phyloP scores from a whole-genome alignment of 768 basidiomycete species.

The Hypsizygus marmoreus region DNA sequence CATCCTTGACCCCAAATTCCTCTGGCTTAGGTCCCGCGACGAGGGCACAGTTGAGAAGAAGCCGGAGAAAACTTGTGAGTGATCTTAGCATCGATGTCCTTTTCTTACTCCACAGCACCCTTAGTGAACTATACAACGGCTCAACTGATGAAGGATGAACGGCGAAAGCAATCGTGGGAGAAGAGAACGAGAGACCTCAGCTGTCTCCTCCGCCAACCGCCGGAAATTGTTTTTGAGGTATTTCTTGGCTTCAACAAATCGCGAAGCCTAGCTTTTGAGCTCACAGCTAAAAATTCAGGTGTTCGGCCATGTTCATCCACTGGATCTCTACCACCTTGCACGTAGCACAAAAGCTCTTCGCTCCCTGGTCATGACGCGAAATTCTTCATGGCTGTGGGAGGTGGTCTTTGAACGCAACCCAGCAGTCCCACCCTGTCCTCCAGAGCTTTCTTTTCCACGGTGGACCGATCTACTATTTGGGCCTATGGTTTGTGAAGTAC shows the following conservation, averaged over 20 bases:
- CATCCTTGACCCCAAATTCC: too few relatives aligned
- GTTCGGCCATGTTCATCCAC: conserved; percentile 30
- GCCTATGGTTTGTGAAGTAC: not conserved
- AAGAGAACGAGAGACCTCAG: not conserved
- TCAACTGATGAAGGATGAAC: not conserved
- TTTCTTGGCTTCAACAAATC: too few relatives aligned
- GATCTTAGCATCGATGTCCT: too few relatives aligned
- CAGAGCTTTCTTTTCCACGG: not conserved
- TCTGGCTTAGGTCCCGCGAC: too few relatives aligned
- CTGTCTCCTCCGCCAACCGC: not conserved
- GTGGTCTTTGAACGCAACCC: not conserved
- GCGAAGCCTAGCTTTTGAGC: not conserved
- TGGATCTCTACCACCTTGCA: conserved; percentile 38
- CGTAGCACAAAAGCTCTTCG: conserved; percentile 37
- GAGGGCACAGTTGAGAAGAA: too few relatives aligned
- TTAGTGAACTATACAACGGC: too few relatives aligned
- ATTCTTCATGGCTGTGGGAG: conserved; percentile 28
- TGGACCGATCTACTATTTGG: not conserved
- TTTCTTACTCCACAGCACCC: too few relatives aligned
- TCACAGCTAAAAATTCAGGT: conserved; percentile 26
- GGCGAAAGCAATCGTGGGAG: not conserved
- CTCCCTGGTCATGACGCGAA: conserved; percentile 28
- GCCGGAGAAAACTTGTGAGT: too few relatives aligned
- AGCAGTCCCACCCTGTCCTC: not conserved
- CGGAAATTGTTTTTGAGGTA: not conserved